Conservation (phyloP, 306 rosid genomes). For the Cicer arietinum region DNA sequence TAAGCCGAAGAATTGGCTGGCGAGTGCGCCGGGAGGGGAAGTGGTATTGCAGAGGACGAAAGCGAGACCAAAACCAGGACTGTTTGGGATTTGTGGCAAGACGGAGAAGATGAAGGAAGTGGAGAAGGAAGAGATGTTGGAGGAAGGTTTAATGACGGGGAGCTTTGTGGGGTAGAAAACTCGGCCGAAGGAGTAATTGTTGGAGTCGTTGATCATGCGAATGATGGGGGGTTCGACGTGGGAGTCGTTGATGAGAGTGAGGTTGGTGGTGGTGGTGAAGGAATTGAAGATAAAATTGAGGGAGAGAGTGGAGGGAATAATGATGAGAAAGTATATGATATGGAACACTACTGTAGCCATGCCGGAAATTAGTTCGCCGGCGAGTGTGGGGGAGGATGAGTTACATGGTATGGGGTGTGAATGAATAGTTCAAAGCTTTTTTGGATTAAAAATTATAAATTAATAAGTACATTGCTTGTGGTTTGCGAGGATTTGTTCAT, state of each 20-base stretch:
- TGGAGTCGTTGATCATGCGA: constrained; percentile 81
- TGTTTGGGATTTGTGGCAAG: constrained; percentile 60
- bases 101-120: constrained; percentile 86
- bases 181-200: constrained; percentile 68
- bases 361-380: constrained; percentile 12
- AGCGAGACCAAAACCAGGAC: constrained; percentile 90
- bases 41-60: constrained; percentile 71
- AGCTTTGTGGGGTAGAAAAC: constrained; percentile 57
- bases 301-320: constrained; percentile 36
- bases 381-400: background rate
- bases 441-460: too few relatives aligned
- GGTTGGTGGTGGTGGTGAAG: constrained; percentile 58
- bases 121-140: constrained; percentile 64
- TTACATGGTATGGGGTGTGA: too few relatives aligned
- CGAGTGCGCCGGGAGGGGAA: constrained; percentile 73
- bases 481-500: too few relatives aligned
- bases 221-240: constrained; percentile 58
- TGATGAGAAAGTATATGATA: constrained; percentile 10
- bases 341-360: constrained; percentile 24
- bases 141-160: constrained; percentile 36
- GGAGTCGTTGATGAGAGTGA: constrained; percentile 73
- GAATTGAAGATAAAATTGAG: constrained; percentile 70
- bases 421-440: too few relatives aligned
- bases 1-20: constrained; percentile 87
- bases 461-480: too few relatives aligned